Conservation (phyloP, 805 yeast species). For the Yarrowia phangngaensis region DNA sequence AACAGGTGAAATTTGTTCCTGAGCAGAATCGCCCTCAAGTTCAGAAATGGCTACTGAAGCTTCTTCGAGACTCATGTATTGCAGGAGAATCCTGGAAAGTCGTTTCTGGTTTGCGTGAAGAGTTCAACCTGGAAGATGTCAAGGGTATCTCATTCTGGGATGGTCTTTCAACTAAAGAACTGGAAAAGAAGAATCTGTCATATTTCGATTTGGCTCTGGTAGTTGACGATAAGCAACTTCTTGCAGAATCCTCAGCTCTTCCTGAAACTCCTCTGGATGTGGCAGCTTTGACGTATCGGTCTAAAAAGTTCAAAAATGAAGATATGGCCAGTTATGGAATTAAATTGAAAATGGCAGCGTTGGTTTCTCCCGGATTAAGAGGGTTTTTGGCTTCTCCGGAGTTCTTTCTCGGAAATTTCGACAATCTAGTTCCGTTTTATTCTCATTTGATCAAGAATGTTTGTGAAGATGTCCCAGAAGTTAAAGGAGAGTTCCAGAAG, state of each 20-base stretch:
- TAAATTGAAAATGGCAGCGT: constrained; percentile 13
- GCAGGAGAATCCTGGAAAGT: constrained; percentile 55
- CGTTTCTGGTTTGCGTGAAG: constrained; percentile 22
- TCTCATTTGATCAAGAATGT: constrained; percentile 16
- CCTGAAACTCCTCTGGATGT: constrained; percentile 19
- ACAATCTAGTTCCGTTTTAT: constrained; percentile 2
- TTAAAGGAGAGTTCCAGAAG: background rate
- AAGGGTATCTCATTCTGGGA: too few species aligned
- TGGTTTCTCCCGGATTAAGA: constrained; percentile 4
- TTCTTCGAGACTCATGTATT: constrained; percentile 47
- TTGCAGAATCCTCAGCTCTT: constrained; percentile 11
- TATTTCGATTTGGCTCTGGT: constrained; percentile 23
- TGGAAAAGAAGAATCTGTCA: constrained; percentile 8
- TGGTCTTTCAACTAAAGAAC: background rate
- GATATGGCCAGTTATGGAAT: constrained; percentile 4
- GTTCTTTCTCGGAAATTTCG: constrained; percentile 4
- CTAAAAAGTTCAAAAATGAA: constrained; percentile 11
- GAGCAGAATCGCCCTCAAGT: constrained; percentile 33
- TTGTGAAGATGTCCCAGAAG: background rate
- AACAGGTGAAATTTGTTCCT: constrained; percentile 60
- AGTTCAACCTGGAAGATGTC: constrained; percentile 5
- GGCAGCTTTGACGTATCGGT: constrained; percentile 10
- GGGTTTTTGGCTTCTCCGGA: constrained; percentile 13
- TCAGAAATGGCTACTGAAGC: constrained; percentile 50
- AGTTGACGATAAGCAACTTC: constrained; percentile 2